These are phyloP conservation scores for Pneumocystis carinii DNA, from an alignment of 1,139 yeast genomes.

Conservation along the genomic window DNA sequence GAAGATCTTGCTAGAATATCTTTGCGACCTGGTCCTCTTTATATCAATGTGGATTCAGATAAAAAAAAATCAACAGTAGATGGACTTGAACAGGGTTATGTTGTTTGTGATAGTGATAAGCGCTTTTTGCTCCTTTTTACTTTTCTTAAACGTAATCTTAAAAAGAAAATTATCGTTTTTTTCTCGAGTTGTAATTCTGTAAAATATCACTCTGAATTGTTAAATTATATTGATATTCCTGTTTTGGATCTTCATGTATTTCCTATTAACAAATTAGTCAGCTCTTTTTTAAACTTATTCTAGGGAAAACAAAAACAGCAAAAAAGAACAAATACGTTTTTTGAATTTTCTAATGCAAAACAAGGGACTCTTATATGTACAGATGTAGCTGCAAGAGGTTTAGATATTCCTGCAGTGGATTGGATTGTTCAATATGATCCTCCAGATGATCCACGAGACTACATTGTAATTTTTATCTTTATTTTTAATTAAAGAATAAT, in stretches of 20 bases:
- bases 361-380: conserved; percentile 88
- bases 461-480: conserved; percentile 30
- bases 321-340: conserved; percentile 91
- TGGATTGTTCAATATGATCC: conserved; percentile 98
- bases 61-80: conserved; percentile 71
- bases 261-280: not conserved
- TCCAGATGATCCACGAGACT: conserved; percentile 98
- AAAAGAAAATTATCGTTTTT: conserved; percentile 85
- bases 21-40: conserved; percentile 84
- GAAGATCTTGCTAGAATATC: conserved; percentile 96
- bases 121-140: conserved; percentile 80
- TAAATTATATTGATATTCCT: conserved; percentile 90
- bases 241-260: conserved; percentile 75
- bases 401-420: conserved; percentile 92
- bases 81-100: conserved; percentile 96
- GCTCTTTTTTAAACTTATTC: not conserved
- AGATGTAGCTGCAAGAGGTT: conserved; percentile 96
- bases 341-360: conserved; percentile 93
- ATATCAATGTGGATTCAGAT: conserved; percentile 73
- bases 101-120: conserved; percentile 91
- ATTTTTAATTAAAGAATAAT: not conserved
- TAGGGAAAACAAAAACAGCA: conserved; percentile 86
- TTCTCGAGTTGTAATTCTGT: conserved; percentile 94
- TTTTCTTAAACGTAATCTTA: conserved; percentile 72
- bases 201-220: conserved; percentile 82